Conservation (phyloP, 768 basidiomycete genomes). For the Boletus vermiculosoides region DNA sequence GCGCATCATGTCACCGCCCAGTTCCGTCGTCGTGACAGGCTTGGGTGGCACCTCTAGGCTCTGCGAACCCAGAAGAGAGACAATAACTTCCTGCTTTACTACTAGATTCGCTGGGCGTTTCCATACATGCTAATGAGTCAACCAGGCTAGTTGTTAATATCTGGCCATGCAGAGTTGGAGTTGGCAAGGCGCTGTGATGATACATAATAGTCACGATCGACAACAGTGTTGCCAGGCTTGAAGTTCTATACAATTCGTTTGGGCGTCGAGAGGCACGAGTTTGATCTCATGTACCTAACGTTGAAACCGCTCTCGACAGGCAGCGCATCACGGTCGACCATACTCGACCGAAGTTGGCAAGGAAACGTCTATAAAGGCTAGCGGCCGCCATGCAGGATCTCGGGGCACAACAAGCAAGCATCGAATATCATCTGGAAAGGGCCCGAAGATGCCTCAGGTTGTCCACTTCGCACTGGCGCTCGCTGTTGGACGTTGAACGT, state of each 20-base stretch:
- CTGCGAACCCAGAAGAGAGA: too few relatives aligned
- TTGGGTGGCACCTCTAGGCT: too few relatives aligned
- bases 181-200: not conserved
- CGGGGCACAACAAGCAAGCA: constrained; percentile 14
- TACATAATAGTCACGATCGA: not conserved
- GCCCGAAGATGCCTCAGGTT: constrained; percentile 15
- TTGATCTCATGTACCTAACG: not conserved
- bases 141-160: not conserved
- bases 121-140: too few relatives aligned
- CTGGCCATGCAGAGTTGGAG: not conserved
- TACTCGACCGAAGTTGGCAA: not conserved
- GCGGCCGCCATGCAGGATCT: constrained; percentile 8
- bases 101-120: too few relatives aligned
- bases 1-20: too few relatives aligned
- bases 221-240: not conserved
- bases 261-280: not conserved
- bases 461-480: constrained; percentile 5
- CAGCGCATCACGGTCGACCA: not conserved
- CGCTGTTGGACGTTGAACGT: constrained; percentile 38
- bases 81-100: too few relatives aligned
- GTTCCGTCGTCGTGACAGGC: too few relatives aligned
- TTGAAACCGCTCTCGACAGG: not conserved
- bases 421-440: constrained; percentile 21
- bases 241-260: too few relatives aligned
- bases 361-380: not conserved